These are phyloP conservation scores for Margaritispora aquatica DNA, from an alignment of 495 filamentous ascomycete genomes.

Conservation along the genomic window DNA sequence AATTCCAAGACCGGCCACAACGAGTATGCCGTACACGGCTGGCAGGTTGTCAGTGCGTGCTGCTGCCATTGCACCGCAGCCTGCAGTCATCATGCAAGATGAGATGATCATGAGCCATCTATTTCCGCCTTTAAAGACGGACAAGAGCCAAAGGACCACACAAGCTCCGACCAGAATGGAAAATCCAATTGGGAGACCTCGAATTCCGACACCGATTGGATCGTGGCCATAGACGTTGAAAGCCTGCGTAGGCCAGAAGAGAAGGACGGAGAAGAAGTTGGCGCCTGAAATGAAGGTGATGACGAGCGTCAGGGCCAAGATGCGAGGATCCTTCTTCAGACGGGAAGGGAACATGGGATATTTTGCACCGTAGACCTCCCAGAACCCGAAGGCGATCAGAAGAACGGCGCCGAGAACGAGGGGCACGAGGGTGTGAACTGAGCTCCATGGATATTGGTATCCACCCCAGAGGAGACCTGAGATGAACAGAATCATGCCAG, in stretches of 20 bases:
- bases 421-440: constrained; percentile 52
- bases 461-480: constrained; percentile 63
- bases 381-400: constrained; percentile 49
- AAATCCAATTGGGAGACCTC: constrained; percentile 61
- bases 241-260: constrained; percentile 70
- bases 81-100: constrained; percentile 63
- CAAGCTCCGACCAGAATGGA: constrained; percentile 57
- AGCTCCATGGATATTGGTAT: constrained; percentile 57
- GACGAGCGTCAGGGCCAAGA: constrained; percentile 55
- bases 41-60: constrained; percentile 52
- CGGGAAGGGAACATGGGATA: constrained; percentile 62
- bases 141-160: constrained; percentile 55
- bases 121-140: constrained; percentile 54
- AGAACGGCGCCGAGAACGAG: constrained; percentile 50
- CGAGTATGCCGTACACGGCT: constrained; percentile 53
- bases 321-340: constrained; percentile 57
- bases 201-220: constrained; percentile 58
- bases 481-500: constrained; percentile 59
- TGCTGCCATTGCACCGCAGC: constrained; percentile 56
- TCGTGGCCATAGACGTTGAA: constrained; percentile 72
- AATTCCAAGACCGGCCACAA: constrained; percentile 62
- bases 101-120: constrained; percentile 55
- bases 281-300: constrained; percentile 71
- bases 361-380: constrained; percentile 55
- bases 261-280: constrained; percentile 68